These are phyloP conservation scores for Xenosphaeropsis pyriputrescens DNA, from an alignment of 2,329 filamentous ascomycete genomes.

Conservation along the genomic window DNA sequence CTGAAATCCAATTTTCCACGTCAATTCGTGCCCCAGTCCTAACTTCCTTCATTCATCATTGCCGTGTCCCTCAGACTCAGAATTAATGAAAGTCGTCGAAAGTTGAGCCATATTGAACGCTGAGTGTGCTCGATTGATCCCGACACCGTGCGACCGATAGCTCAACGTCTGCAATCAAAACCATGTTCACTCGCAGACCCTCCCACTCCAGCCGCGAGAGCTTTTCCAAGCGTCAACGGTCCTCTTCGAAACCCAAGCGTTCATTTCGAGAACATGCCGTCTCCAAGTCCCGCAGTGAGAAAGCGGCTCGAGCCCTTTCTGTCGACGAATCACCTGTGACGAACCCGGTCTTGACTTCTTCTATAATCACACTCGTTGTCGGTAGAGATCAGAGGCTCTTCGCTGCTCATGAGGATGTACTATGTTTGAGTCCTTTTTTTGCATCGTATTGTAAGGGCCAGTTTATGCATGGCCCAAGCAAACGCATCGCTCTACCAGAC, in stretches of 20 bases:
- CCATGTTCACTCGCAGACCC: conserved; percentile 6
- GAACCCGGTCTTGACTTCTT: conserved; percentile 34
- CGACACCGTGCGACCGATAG: conserved; percentile 1
- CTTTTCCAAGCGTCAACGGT: conserved; percentile 14
- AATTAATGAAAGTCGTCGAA: conserved; percentile 1
- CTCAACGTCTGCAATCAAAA: not conserved
- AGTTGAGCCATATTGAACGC: not conserved
- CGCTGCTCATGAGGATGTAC: conserved; percentile 78
- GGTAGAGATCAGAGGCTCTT: conserved; percentile 78
- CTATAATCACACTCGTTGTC: conserved; percentile 68
- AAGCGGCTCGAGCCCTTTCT: conserved; percentile 12
- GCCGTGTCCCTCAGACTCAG: not conserved
- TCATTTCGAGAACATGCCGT: conserved; percentile 20
- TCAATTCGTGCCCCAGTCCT: too few species aligned
- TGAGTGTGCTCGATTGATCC: not conserved
- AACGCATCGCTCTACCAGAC: conserved; percentile 66
- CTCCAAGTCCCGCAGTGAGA: conserved; percentile 17
- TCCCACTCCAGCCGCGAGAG: conserved; percentile 15
- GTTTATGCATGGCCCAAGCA: conserved; percentile 43
- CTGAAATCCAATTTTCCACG: too few species aligned
- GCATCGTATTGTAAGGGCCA: conserved; percentile 45
- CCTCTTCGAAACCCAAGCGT: conserved; percentile 11
- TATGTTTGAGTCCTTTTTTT: conserved; percentile 70
- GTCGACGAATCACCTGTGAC: conserved; percentile 9
- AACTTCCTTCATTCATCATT: not conserved